Evolutionary conservation across 1,284 basidiomycete species (phyloP).

Genomic region (Puccinia brachypodii): DNA sequence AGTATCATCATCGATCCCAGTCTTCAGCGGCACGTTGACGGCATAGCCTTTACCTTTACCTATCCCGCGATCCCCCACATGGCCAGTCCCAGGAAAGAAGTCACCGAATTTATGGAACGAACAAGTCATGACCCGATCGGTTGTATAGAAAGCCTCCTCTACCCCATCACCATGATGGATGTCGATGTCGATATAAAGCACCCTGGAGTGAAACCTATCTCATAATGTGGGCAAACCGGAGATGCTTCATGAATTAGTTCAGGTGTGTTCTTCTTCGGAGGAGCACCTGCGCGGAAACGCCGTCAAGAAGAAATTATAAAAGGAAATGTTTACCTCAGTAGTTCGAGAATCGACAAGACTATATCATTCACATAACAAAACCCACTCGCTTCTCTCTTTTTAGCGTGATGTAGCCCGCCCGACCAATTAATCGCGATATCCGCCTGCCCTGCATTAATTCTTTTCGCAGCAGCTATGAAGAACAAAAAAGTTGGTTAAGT

Average conservation of each 20-base stretch:
- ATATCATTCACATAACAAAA: constrained; percentile 96
- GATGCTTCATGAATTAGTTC: background rate
- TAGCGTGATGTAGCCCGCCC: constrained; percentile 95
- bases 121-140: constrained; percentile 92
- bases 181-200: constrained; percentile 97
- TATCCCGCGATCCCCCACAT: constrained; percentile 71
- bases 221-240: background rate
- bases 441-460: constrained; percentile 74
- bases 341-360: constrained; percentile 82
- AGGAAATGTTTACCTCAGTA: constrained; percentile 66
- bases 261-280: too few relatives aligned
- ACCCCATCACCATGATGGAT: constrained; percentile 98
- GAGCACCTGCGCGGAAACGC: background rate
- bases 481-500: background rate
- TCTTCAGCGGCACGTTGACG: constrained; percentile 88
- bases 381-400: constrained; percentile 91
- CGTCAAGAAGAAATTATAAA: background rate
- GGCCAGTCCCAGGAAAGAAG: constrained; percentile 84
- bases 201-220: constrained; percentile 68
- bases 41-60: constrained; percentile 85
- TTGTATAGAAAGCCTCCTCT: constrained; percentile 97
- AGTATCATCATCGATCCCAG: constrained; percentile 79
- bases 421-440: constrained; percentile 98
- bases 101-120: constrained; percentile 92
- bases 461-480: constrained; percentile 69